Base-by-base conservation (phyloP, 129 eudicot genomes). In the Gnaphalium uliginosum region DNA sequence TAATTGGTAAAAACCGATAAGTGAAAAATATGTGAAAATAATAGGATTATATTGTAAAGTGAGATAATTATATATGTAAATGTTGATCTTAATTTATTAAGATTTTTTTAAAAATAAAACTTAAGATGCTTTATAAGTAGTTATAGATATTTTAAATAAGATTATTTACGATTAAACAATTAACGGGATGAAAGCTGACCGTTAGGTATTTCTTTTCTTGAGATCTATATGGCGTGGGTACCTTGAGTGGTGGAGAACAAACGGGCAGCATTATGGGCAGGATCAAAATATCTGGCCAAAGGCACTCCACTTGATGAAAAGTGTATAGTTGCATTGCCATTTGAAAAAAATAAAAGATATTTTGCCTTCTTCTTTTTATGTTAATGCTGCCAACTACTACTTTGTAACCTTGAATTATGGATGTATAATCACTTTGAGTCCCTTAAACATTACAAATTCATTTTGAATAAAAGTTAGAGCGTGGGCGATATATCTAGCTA, bases 211-310 rank as follows among this genome's bases (percentile, higher is more conserved):
- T 11, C 48, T 21, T 26, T 46, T 6, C 22, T 25, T 63, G 62
- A 17, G 54, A 63, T 68, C 48, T 57, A 75, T 15, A 35, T 37
- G 51, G 51, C 68, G 68, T 62, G 54, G 46, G 25, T 26, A 19
- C 19, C 14, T 56, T 60, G 56, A 74, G 83, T 81, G 86, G 85
- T 56, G 26, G 41, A 56, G 72, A 78, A 69, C 63, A 19, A 54
- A 65, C 62, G 85, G 87, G 84, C 72, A 68, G 69, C 14, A 37
- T 60, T 62, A 0, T 62, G 84, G 84, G 79, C 72, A 78, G 75
- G 41, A 24, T 64, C 67, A 26, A 84, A 84, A 84, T 77, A 81
- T 81, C 88, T 71, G 71, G 68, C 65, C 71, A 22, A 25, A 41
- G 58, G 43, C 68, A 56, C 76, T 19, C 79, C 82, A 83, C 79